phyloP scores from a whole-genome alignment of 1,284 basidiomycete species.

The Hortiboletus rubellus region DNA sequence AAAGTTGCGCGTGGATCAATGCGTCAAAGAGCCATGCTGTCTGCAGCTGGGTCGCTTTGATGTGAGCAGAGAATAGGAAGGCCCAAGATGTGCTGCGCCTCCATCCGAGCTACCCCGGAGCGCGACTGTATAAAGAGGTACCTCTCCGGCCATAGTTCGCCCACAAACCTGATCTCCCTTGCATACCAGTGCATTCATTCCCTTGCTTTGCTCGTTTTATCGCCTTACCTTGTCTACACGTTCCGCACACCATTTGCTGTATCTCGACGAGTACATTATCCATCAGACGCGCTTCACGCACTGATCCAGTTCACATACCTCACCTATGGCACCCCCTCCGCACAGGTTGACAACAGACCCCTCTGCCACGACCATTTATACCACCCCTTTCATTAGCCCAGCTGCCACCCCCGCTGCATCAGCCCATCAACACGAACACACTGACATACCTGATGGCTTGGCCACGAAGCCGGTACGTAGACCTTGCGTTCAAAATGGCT shows the following conservation, averaged over 20 bases:
- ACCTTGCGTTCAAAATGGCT: neutral
- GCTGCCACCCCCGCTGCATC: neutral
- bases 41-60: neutral
- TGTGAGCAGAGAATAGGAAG: neutral
- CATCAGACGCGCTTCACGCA: neutral
- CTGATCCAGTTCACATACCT: neutral
- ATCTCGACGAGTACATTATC: neutral
- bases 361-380: neutral
- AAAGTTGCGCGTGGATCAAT: neutral
- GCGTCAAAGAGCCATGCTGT: neutral
- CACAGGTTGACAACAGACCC: neutral
- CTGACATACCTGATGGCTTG: neutral
- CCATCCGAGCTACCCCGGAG: neutral
- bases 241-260: neutral
- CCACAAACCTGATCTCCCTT: neutral
- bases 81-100: neutral
- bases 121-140: conserved; percentile 9
- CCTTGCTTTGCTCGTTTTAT: neutral
- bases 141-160: neutral
- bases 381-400: neutral
- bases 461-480: neutral
- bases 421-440: neutral
- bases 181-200: neutral
- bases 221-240: neutral
- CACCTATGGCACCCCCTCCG: neutral